These are phyloP conservation scores for Pythium utonaiense DNA, from an alignment of 352 stramenopile genomes.

Conservation along the genomic window DNA sequence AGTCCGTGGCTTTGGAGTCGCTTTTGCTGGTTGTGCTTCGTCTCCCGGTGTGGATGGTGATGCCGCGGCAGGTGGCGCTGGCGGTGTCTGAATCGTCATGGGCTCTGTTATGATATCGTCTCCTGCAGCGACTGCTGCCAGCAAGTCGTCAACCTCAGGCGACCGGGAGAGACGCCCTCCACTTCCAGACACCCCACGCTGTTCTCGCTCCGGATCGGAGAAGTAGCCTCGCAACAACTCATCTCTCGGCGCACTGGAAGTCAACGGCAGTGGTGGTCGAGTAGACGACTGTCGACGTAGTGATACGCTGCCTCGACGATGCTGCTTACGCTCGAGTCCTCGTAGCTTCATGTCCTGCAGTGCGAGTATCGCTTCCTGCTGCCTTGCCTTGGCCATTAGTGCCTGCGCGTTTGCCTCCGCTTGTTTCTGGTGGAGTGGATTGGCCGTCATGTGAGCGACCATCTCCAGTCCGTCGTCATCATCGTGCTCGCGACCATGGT, in stretches of 20 bases:
- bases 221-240: no score
- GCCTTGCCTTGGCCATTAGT: slow-evolving; percentile 31
- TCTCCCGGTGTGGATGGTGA: no score
- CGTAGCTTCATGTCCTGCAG: slow-evolving; percentile 51
- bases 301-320: slow-evolving; percentile 29
- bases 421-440: slow-evolving; percentile 54
- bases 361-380: slow-evolving; percentile 48
- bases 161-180: slow-evolving; percentile 4
- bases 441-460: slow-evolving; percentile 63
- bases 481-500: slow-evolving; percentile 29
- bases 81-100: no score
- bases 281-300: slow-evolving; percentile 6
- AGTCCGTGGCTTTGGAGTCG: neutral
- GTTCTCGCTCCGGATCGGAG: slow-evolving; percentile 17
- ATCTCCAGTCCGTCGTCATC: slow-evolving; percentile 62
- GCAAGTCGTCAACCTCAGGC: slow-evolving; percentile 15
- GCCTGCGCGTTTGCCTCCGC: slow-evolving; percentile 30
- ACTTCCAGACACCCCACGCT: neutral
- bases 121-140: slow-evolving; percentile 7
- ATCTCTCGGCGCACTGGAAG: neutral
- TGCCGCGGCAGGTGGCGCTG: no score
- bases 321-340: slow-evolving; percentile 28
- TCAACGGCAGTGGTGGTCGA: neutral
- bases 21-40: neutral
- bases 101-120: slow-evolving; percentile 12